A percentile compares a stretch with the other conserved stretches of the same genome.
Evolutionary conservation across 345 rosid genomes (phyloP).

Genomic region (Barbarea vulgaris): DNA sequence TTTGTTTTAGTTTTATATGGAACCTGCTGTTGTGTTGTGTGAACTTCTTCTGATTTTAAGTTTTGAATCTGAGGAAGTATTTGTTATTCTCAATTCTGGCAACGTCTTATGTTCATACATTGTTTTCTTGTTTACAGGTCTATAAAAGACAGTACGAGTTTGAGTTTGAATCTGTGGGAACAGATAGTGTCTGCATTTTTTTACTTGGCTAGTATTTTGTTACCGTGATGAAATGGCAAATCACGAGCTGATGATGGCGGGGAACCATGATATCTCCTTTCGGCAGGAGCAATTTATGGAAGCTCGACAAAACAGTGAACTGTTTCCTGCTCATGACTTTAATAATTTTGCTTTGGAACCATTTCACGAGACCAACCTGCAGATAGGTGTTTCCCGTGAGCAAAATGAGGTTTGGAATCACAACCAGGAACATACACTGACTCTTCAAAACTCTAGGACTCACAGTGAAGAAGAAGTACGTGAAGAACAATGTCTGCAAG

Average conservation of each 20-base stretch:
- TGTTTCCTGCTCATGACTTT: conserved; percentile 36
- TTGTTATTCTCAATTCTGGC: conserved; percentile 1
- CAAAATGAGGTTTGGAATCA: conserved; percentile 34
- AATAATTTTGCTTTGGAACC: conserved; percentile 35
- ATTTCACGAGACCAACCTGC: conserved; percentile 32
- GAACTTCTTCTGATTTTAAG: neutral
- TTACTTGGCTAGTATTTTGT: conserved; percentile 8
- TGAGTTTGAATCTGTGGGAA: neutral
- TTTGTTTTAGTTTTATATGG: neutral
- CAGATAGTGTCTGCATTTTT: conserved; percentile 21
- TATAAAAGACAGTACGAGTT: neutral
- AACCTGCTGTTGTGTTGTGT: conserved; percentile 8
- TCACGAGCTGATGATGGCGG: conserved; percentile 37
- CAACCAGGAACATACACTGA: conserved; percentile 14
- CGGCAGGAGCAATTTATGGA: conserved; percentile 37
- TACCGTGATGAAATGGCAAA: conserved; percentile 42
- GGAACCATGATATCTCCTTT: conserved; percentile 30
- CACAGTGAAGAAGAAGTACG: conserved; percentile 36
- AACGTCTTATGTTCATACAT: neutral
- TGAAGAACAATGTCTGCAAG: conserved; percentile 38
- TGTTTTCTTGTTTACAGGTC: conserved; percentile 24
- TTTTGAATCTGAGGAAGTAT: neutral
- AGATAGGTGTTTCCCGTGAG: conserved; percentile 38
- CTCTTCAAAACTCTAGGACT: conserved; percentile 26
- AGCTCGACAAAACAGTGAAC: conserved; percentile 27